phyloP scores from a whole-genome alignment of 805 yeast species.

The Ogataea ganodermae region DNA sequence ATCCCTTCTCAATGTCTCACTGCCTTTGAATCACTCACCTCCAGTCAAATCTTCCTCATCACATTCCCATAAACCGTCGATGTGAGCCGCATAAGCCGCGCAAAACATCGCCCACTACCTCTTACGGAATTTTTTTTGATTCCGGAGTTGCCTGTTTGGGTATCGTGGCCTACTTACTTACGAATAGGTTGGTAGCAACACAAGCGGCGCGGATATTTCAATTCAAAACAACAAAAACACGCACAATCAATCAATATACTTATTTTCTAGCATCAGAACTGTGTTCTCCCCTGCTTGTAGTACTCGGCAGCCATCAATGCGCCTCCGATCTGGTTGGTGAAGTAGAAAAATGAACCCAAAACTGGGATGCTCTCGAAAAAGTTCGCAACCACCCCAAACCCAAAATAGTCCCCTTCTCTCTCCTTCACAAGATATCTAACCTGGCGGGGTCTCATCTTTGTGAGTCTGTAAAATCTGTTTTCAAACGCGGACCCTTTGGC shows the following conservation, averaged over 20 bases:
- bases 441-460: conserved; percentile 31
- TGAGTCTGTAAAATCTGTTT: conserved; percentile 25
- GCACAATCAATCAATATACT: background rate
- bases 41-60: too few species aligned
- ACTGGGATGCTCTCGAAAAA: conserved; percentile 47
- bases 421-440: conserved; percentile 29
- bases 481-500: conserved; percentile 22
- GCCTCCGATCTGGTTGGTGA: conserved; percentile 64
- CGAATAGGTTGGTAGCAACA: background rate
- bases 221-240: background rate
- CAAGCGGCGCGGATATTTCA: background rate
- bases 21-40: too few species aligned
- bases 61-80: background rate
- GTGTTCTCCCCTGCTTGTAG: conserved; percentile 23
- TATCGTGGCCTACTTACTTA: background rate
- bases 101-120: background rate
- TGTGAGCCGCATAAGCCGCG: background rate
- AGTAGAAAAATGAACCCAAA: conserved; percentile 51
- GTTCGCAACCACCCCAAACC: conserved; percentile 56
- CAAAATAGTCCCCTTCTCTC: conserved; percentile 41
- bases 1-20: too few species aligned
- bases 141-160: conserved; percentile 9
- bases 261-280: conserved; percentile 11
- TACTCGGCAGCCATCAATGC: conserved; percentile 57
- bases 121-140: conserved; percentile 7